Evolutionary conservation across 805 yeast genomes (phyloP), one percentile per base, ranked within the genome.

Genomic region (Monosporozyma yasuniensis): DNA sequence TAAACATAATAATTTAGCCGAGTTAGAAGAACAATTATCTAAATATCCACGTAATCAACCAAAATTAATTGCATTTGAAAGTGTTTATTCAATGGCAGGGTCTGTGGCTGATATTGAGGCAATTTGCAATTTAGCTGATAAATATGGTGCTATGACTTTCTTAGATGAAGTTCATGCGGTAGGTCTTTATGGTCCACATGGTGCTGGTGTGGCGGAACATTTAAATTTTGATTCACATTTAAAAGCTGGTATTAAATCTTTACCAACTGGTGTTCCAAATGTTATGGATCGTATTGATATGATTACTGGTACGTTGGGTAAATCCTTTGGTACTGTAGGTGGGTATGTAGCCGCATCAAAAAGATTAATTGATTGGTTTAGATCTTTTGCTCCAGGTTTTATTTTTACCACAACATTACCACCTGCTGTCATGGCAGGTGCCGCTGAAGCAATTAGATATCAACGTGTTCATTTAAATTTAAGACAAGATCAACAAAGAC

Each of bases 151-250:
- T 44, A 71, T 93, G 60, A 93, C 99, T 28, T 93, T 93, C 70
- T 75, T 93, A 67, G 99, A 93, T 68, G 99, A 93, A 70, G 99
- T 93, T 37, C 99, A 93, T 64, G 98, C 99, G 34, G 98, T 93
- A 44, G 99, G 99, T 50, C 79, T 93, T 83, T 93, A 93, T 66
- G 99, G 99, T 61, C 98, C 99, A 52, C 96, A 87, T 61, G 99
- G 99, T 65, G 99, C 96, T 32, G 99, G 99, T 72, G 98, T 93
- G 49, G 96, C 98, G 45, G 99, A 93, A 70, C 99, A 93, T 67
- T 75, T 85, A 61, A 87, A 93, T 70, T 93, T 89, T 60, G 87
- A 87, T 44, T 81, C 82, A 49, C 95, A 91, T 65, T 79, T 87
- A 63, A 65, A 72, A 51, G 68, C 81, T 14, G 93, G 93, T 56